A percentile compares a stretch with the other conserved stretches of the same genome.
Conservation (phyloP, 2,329 filamentous ascomycete genomes). For the Penicillium fuscoglaucum region DNA sequence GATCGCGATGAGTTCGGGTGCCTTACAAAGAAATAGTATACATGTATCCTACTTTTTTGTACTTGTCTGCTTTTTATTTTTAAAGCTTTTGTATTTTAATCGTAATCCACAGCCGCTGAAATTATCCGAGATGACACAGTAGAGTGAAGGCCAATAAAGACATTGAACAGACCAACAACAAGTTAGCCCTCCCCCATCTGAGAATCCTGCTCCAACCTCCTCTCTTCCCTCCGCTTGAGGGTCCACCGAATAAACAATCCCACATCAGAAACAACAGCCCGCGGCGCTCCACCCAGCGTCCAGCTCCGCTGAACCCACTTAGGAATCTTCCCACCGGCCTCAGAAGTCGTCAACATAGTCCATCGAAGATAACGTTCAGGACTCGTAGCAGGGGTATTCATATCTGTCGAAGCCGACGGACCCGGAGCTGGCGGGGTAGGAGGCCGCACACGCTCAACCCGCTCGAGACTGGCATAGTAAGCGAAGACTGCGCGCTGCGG, state of each 20-base stretch:
- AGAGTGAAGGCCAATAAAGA: background rate
- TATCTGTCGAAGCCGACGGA: background rate
- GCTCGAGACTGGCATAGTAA: constrained; percentile 40
- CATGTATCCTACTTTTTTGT: background rate
- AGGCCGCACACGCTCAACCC: constrained; percentile 19
- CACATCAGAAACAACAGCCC: constrained; percentile 41
- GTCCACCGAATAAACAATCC: constrained; percentile 42
- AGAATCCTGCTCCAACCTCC: background rate
- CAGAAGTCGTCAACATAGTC: constrained; percentile 41
- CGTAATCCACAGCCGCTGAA: background rate
- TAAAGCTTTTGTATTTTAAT: background rate
- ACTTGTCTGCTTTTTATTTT: background rate
- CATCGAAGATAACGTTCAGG: constrained; percentile 28
- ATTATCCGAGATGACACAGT: background rate
- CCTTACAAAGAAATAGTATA: background rate
- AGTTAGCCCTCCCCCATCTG: background rate
- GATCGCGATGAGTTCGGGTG: background rate
- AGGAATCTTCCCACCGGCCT: constrained; percentile 40
- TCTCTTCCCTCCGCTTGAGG: constrained; percentile 13
- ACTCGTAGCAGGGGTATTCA: background rate
- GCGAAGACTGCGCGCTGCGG: constrained; percentile 34
- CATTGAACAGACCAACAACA: background rate
- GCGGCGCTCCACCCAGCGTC: constrained; percentile 39
- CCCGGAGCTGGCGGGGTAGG: background rate
- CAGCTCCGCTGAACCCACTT: constrained; percentile 41